Conservation (phyloP, 495 filamentous ascomycete species). For the Immersiella caudata region DNA sequence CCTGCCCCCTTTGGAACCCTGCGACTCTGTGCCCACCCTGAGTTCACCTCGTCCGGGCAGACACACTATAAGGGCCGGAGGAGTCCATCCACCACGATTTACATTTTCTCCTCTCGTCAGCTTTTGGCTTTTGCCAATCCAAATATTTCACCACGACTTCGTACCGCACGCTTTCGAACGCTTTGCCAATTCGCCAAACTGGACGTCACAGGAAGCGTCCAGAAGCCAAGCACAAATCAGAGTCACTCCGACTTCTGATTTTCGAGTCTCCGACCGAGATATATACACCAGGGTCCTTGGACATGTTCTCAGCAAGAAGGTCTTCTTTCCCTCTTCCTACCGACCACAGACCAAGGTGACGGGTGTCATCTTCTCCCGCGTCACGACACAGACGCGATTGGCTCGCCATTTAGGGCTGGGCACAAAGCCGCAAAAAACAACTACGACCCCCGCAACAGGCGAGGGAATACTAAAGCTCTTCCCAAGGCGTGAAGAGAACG, state of each 20-base stretch:
- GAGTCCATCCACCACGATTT: constrained; percentile 10
- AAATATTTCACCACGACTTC: constrained; percentile 7
- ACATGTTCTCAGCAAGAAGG: constrained; percentile 56
- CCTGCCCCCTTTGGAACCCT: constrained; percentile 13
- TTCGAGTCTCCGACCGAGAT: constrained; percentile 38
- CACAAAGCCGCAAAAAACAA: constrained; percentile 28
- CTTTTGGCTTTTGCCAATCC: constrained; percentile 33
- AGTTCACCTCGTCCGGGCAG: neutral
- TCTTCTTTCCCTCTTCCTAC: constrained; percentile 55
- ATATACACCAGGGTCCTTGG: constrained; percentile 44
- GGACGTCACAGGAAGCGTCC: constrained; percentile 33
- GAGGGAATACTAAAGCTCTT: constrained; percentile 26
- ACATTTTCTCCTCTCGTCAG: constrained; percentile 23
- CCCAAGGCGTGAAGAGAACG: constrained; percentile 24
- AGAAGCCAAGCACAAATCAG: constrained; percentile 30
- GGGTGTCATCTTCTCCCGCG: constrained; percentile 51
- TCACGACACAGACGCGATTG: constrained; percentile 52
- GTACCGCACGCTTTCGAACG: constrained; percentile 27
- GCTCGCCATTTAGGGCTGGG: constrained; percentile 23
- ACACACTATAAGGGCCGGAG: constrained; percentile 19
- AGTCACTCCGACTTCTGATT: constrained; percentile 39
- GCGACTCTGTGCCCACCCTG: neutral
- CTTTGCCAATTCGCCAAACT: constrained; percentile 31
- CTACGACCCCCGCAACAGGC: constrained; percentile 26
- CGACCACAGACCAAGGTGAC: constrained; percentile 61